phyloP scores from a whole-genome alignment of 345 rosid species.

The Gynandropsis gynandra region DNA sequence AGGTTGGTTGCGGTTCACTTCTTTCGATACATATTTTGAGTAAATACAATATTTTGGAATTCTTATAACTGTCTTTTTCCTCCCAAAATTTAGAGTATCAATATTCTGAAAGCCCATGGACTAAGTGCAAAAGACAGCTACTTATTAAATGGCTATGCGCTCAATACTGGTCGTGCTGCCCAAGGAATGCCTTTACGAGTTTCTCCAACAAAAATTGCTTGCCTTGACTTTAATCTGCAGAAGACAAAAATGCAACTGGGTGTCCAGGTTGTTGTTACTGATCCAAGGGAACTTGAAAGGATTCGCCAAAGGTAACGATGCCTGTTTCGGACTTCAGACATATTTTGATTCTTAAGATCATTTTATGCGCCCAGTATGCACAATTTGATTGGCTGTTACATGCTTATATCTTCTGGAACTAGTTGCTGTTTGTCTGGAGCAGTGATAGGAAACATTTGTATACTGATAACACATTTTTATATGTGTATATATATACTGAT shows the following conservation, averaged over 20 bases:
- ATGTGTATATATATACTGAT: constrained; percentile 2
- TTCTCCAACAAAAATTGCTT: constrained; percentile 84
- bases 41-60: background rate
- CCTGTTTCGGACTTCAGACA: constrained; percentile 1
- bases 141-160: constrained; percentile 85
- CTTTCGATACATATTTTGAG: constrained; percentile 1
- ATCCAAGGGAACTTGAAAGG: constrained; percentile 98
- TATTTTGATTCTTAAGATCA: background rate
- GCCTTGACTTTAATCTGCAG: constrained; percentile 95
- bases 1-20: constrained; percentile 38
- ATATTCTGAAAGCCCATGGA: constrained; percentile 91
- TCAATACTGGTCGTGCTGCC: constrained; percentile 91
- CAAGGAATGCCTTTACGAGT: constrained; percentile 96
- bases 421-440: background rate
- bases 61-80: constrained; percentile 2
- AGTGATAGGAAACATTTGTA: constrained; percentile 2
- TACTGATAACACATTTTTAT: too few species aligned
- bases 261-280: constrained; percentile 81
- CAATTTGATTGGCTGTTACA: background rate
- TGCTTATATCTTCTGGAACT: background rate
- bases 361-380: background rate
- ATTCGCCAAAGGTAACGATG: constrained; percentile 73
- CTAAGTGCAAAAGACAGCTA: constrained; percentile 89
- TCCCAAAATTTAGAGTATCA: constrained; percentile 52
- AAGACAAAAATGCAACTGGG: constrained; percentile 96